A percentile compares a stretch with the other conserved stretches of the same genome.
phyloP scores from a whole-genome alignment of 352 stramenopile genomes.

The Globisporangium cederbergense region DNA sequence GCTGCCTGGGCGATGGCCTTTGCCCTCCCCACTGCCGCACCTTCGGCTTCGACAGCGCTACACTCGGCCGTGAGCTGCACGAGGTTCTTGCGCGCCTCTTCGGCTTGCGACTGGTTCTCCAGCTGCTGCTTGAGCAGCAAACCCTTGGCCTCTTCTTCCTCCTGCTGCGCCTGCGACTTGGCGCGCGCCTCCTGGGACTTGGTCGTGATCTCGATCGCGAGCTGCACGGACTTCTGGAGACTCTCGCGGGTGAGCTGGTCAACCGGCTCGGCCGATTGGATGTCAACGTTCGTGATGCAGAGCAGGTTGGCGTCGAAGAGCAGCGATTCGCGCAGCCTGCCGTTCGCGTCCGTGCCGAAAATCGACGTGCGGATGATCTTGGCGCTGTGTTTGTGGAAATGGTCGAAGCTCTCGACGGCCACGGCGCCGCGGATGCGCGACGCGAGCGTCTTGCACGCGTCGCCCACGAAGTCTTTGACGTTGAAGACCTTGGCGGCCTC shows the following conservation, averaged over 20 bases:
- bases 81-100: slow-evolving; percentile 71
- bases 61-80: slow-evolving; percentile 74
- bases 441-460: slow-evolving; percentile 78
- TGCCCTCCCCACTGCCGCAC: slow-evolving; percentile 54
- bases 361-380: slow-evolving; percentile 81
- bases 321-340: slow-evolving; percentile 51
- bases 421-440: slow-evolving; percentile 75
- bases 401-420: slow-evolving; percentile 67
- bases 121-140: slow-evolving; percentile 69
- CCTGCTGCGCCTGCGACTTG: slow-evolving; percentile 77
- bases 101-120: slow-evolving; percentile 71
- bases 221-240: slow-evolving; percentile 76
- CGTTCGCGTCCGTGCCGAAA: slow-evolving; percentile 58
- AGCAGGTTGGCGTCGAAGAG: slow-evolving; percentile 75
- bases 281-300: slow-evolving; percentile 80
- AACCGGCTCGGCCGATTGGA: slow-evolving; percentile 76
- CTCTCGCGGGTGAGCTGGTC: slow-evolving; percentile 69
- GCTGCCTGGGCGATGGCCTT: slow-evolving; percentile 60
- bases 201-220: slow-evolving; percentile 86
- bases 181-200: slow-evolving; percentile 78
- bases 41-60: slow-evolving; percentile 62
- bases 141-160: slow-evolving; percentile 77
- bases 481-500: slow-evolving; percentile 76
- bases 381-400: slow-evolving; percentile 83
- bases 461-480: slow-evolving; percentile 77